Percentiles rank a stretch among this genome's conserved stretches.
phyloP scores from a whole-genome alignment of 371 early-diverging fungal genomes.

The Homolaphlyctis polyrhiza region DNA sequence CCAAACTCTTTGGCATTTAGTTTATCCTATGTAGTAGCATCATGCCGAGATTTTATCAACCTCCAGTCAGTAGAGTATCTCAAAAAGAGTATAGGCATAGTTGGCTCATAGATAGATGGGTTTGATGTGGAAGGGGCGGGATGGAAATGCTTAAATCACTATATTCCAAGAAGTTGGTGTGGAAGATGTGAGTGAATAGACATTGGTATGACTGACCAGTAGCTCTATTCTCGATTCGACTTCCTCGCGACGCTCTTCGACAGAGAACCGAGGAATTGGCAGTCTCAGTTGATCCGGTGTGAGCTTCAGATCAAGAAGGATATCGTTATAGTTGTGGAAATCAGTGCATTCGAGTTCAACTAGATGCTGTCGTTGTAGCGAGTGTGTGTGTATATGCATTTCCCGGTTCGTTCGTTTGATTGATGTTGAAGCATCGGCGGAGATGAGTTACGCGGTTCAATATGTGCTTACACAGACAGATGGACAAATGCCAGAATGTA shows the following conservation, averaged over 20 bases:
- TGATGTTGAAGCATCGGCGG: background rate
- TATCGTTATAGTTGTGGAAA: constrained; percentile 35
- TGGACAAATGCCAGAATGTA: background rate
- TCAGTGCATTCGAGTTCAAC: constrained; percentile 44
- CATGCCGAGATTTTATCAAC: no score
- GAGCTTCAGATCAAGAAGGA: constrained; percentile 45
- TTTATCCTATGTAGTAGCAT: constrained; percentile 21
- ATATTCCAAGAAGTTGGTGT: no score
- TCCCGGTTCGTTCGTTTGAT: no score
- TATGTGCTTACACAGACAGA: background rate
- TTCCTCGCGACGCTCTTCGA: constrained; percentile 38
- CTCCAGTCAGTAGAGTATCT: no score
- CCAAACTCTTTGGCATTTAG: constrained; percentile 34
- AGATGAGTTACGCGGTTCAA: background rate
- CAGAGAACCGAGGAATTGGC: constrained; percentile 37
- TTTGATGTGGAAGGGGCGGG: no score
- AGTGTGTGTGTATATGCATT: background rate
- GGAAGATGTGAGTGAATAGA: background rate
- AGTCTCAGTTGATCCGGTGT: constrained; percentile 41
- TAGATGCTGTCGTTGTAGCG: no score
- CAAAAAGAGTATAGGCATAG: no score
- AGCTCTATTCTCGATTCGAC: constrained; percentile 16
- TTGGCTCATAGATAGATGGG: no score
- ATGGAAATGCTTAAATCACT: no score
- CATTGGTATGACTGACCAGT: constrained; percentile 16